phyloP scores from a whole-genome alignment of 2,329 filamentous ascomycete species.

The Apiospora saccharicola region DNA sequence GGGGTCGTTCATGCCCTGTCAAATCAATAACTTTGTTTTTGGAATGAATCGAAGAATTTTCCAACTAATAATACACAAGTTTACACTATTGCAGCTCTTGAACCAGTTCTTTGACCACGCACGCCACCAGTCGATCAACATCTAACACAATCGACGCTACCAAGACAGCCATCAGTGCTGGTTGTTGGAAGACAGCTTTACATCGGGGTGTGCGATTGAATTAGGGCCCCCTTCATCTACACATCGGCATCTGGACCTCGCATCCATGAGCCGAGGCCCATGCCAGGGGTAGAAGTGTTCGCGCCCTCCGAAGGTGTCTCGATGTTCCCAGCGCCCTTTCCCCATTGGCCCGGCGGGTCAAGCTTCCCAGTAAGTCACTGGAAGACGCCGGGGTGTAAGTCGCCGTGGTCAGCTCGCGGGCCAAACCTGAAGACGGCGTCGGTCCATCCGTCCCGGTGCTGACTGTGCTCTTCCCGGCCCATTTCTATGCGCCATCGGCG shows the following conservation, averaged over 20 bases:
- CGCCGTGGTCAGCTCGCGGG: neutral
- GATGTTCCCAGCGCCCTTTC: no score
- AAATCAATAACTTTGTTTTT: no score
- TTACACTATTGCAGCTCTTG: no score
- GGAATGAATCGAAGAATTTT: no score
- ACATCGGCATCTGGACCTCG: neutral
- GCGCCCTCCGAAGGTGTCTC: neutral
- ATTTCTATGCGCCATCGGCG: slow-evolving; percentile 49
- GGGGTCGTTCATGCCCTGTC: no score
- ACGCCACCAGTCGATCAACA: no score
- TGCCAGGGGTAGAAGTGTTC: slow-evolving; percentile 27
- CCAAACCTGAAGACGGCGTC: slow-evolving; percentile 29
- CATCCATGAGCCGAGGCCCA: slow-evolving; percentile 30
- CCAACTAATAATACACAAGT: no score
- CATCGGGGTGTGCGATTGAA: neutral
- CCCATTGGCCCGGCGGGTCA: neutral
- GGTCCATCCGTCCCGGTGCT: slow-evolving; percentile 49
- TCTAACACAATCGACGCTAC: no score
- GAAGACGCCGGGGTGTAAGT: slow-evolving; percentile 25
- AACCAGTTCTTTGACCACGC: no score
- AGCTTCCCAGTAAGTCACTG: slow-evolving; percentile 21
- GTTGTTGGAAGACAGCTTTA: neutral
- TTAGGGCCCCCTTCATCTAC: neutral
- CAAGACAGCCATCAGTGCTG: no score
- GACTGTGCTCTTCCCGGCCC: slow-evolving; percentile 50